These are phyloP conservation scores for Fragilaria radians DNA, from an alignment of 108 stramenopile genomes.

Conservation along the genomic window DNA sequence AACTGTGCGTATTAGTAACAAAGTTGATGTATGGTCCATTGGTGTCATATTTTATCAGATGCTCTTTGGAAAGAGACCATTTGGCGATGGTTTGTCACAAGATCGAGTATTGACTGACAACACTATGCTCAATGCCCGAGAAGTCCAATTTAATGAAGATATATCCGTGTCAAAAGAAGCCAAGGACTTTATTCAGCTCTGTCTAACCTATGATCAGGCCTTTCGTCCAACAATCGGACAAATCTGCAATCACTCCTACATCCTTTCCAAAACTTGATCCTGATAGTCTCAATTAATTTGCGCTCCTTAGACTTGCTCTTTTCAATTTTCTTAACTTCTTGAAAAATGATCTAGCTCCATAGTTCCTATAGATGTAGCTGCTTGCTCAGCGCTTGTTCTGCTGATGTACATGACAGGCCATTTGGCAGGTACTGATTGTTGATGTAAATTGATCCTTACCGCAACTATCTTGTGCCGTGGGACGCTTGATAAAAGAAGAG, in stretches of 20 bases:
- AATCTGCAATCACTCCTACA: conserved; percentile 78
- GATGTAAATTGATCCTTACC: no score
- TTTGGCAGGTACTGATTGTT: no score
- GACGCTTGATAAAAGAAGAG: no score
- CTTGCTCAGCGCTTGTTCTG: no score
- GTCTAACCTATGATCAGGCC: conserved; percentile 86
- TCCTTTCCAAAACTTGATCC: no score
- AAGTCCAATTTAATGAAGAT: conserved; percentile 86
- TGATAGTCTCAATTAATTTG: no score
- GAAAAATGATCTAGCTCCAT: no score
- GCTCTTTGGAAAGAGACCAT: conserved; percentile 94
- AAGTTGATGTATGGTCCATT: conserved; percentile 99
- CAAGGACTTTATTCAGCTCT: conserved; percentile 89
- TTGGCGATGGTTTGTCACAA: conserved; percentile 97
- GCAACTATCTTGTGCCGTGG: no score
- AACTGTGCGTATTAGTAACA: conserved; percentile 80
- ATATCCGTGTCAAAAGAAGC: conserved; percentile 82
- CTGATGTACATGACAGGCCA: no score
- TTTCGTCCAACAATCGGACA: conserved; percentile 86
- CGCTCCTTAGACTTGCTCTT: no score
- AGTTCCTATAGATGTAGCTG: no score
- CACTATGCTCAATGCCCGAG: conserved; percentile 90
- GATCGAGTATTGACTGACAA: conserved; percentile 81
- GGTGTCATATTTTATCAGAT: conserved; percentile 99
- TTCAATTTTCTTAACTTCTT: no score